Evolutionary conservation across 257 asterid genomes (phyloP).

Genomic region (Ilex asprella): DNA sequence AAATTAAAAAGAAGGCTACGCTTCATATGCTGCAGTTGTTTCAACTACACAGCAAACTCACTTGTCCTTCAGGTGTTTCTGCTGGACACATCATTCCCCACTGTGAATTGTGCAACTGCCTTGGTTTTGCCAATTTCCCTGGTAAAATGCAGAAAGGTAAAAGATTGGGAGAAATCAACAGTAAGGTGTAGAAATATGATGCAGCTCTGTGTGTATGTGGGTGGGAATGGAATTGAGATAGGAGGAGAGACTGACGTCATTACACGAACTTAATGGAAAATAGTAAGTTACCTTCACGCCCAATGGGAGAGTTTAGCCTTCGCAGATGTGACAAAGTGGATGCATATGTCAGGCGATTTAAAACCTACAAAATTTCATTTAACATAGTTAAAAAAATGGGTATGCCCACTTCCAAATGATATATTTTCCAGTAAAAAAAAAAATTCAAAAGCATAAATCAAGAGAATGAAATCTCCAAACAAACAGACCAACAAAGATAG

Average conservation of each 20-base stretch:
- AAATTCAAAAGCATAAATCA: not conserved
- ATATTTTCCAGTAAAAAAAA: conserved; percentile 3
- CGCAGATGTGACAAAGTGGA: conserved; percentile 91
- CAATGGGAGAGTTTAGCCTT: conserved; percentile 93
- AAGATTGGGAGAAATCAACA: conserved; percentile 1
- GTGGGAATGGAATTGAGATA: too few relatives aligned
- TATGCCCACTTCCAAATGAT: too few relatives aligned
- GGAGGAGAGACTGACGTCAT: too few relatives aligned
- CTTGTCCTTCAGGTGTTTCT: conserved; percentile 99
- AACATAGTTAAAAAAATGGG: conserved; percentile 1
- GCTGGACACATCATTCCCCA: conserved; percentile 99
- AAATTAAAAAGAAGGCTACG: not conserved
- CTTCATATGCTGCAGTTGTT: not conserved
- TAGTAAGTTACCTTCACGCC: conserved; percentile 78
- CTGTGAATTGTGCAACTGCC: conserved; percentile 97
- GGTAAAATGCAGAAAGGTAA: conserved; percentile 12
- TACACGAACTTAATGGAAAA: not conserved
- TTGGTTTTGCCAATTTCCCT: conserved; percentile 97
- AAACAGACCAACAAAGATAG: not conserved
- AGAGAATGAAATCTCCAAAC: conserved; percentile 5
- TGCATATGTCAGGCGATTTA: conserved; percentile 95
- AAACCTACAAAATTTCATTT: conserved; percentile 50
- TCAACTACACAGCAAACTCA: conserved; percentile 18
- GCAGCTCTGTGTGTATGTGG: not conserved
- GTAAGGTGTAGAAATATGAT: not conserved